Evolutionary conservation across 225 moss, liverwort and hornwort species (phyloP), one percentile per base, ranked within the genome.

Genomic region (Polytrichum formosum): DNA sequence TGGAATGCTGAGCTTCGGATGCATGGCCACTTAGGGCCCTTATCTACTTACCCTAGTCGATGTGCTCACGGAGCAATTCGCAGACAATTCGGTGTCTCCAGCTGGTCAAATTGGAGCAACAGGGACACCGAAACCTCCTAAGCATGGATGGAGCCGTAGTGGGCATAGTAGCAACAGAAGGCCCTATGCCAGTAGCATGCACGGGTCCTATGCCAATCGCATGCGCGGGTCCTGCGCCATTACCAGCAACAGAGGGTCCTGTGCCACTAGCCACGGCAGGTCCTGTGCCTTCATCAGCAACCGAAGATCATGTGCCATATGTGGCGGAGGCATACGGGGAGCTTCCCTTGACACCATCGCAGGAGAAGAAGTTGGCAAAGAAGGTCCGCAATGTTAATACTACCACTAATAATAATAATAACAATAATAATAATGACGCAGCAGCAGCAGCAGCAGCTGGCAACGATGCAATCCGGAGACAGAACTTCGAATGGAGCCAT

Each of bases 401-500:
- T 18, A 16, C 13, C 1, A 13, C 13, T 46, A 13, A 46, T 46
- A 46, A 46, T 46, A 46, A 46, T 46, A 35, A 8, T 7, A 35
- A 35, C 7, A 46, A 46, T 16, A 16, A 46, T 46, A 46, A 46
- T 16, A 46, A 46, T 13, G 13, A 46, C 13, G 13, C 4, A 2
- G 46, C 13, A 13, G 46, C 35, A 8, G 35, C 46, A 13, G 28
- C 54, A 35, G 37, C 46, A 46, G 29, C 55, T 27, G 72, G 78
- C 46, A 76, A 68, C 28, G 86, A 83, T 73, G 62, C 64, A 27
- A 78, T 73, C 29, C 73, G 80, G 74, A 75, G 86, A 63, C 83
- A 87, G 69, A 83, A 87, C 28, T 87, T 83, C 20, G 95, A 93
- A 69, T 96, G 93, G 95, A 96, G 90, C 69, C 91, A 96, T 77